phyloP scores from a whole-genome alignment of 805 yeast genomes.

The Schwanniomyces yamadae region DNA sequence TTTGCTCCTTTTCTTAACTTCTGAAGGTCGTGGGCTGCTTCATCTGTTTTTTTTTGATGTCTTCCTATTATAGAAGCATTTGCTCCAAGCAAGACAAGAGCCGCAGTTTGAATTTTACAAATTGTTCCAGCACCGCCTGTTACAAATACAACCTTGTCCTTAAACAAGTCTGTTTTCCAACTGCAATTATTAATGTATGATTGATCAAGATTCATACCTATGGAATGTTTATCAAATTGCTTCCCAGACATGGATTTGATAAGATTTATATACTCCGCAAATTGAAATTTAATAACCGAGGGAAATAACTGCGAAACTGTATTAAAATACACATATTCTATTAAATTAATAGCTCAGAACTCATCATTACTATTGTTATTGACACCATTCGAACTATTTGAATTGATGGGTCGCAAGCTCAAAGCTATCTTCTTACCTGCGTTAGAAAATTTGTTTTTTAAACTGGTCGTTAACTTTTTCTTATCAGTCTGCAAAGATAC shows the following conservation, averaged over 20 bases:
- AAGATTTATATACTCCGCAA: constrained; percentile 1
- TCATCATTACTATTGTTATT: too few species aligned
- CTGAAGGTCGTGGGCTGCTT: constrained; percentile 64
- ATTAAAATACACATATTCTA: too few species aligned
- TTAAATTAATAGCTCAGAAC: too few species aligned
- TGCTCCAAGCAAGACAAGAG: constrained; percentile 81
- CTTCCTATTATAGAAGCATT: constrained; percentile 85
- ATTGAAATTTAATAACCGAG: background rate
- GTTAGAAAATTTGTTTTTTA: constrained; percentile 13
- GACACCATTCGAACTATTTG: constrained; percentile 1
- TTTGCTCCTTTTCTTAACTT: constrained; percentile 53
- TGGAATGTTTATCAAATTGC: too few species aligned
- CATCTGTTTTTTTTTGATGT: constrained; percentile 58
- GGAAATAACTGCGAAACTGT: too few species aligned
- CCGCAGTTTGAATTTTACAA: constrained; percentile 85
- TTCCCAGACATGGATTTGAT: background rate
- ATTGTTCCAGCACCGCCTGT: constrained; percentile 97
- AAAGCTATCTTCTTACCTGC: constrained; percentile 16
- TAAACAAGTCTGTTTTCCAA: constrained; percentile 63
- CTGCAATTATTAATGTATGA: constrained; percentile 26
- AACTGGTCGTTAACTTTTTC: constrained; percentile 11
- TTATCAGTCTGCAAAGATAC: constrained; percentile 3
- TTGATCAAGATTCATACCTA: constrained; percentile 14
- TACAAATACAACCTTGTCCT: constrained; percentile 83
- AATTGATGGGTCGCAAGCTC: constrained; percentile 5